A percentile compares a stretch with the other conserved stretches of the same genome.
Evolutionary conservation across 2,329 filamentous ascomycete genomes (phyloP).

Genomic region (Stromatinia cepivora): DNA sequence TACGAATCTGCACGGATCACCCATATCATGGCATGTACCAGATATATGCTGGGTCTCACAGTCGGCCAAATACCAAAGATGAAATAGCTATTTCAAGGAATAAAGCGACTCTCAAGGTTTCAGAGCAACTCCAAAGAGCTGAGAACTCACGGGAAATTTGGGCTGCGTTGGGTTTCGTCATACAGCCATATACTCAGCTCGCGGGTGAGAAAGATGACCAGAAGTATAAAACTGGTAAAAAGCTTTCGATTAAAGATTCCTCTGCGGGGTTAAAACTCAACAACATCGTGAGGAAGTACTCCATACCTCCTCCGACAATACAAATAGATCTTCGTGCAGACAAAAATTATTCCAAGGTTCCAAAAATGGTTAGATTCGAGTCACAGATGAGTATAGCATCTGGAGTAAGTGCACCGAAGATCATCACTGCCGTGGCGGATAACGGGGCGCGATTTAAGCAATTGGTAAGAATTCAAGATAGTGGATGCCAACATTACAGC

Average conservation of each 20-base stretch:
- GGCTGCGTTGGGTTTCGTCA: constrained; percentile 71
- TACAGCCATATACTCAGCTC: constrained; percentile 63
- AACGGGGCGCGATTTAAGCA: constrained; percentile 84
- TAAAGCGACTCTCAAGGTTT: constrained; percentile 68
- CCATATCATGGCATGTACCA: constrained; percentile 98
- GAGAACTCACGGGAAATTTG: constrained; percentile 58
- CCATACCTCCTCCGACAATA: constrained; percentile 86
- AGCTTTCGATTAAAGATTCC: constrained; percentile 63
- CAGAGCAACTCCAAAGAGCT: constrained; percentile 56
- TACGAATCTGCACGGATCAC: constrained; percentile 85
- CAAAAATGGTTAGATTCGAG: constrained; percentile 71
- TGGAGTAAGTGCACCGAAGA: constrained; percentile 90
- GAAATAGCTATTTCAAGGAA: constrained; percentile 72
- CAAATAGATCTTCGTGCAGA: constrained; percentile 72
- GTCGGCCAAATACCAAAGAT: constrained; percentile 69
- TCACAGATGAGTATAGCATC: constrained; percentile 80
- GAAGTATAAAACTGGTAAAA: constrained; percentile 67
- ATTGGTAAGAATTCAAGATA: constrained; percentile 52
- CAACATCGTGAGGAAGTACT: constrained; percentile 61
- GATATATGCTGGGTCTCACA: constrained; percentile 79
- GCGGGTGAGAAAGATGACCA: constrained; percentile 64
- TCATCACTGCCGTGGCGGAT: constrained; percentile 77
- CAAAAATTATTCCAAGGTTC: constrained; percentile 74
- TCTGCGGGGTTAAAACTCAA: constrained; percentile 62
- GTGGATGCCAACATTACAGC: constrained; percentile 17